phyloP scores from a whole-genome alignment of 2,329 filamentous ascomycete species.

The Tolypocladium capitatum region DNA sequence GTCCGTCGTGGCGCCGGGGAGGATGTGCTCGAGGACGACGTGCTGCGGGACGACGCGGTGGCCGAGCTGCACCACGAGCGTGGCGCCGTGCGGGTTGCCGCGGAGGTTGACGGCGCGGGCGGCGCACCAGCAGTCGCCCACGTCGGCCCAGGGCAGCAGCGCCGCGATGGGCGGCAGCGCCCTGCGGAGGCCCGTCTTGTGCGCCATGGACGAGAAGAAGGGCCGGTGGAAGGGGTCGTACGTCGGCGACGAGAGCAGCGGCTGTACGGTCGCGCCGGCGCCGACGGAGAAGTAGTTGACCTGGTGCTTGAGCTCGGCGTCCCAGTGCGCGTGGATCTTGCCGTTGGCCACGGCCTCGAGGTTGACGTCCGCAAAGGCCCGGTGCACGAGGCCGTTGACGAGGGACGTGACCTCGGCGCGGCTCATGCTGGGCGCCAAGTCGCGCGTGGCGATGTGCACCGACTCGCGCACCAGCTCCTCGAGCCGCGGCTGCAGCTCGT shows the following conservation, averaged over 20 bases:
- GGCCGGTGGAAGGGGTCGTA: constrained; percentile 23
- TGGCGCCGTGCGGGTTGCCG: constrained; percentile 38
- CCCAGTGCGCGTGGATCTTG: constrained; percentile 31
- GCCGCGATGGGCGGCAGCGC: constrained; percentile 35
- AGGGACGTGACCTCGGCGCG: constrained; percentile 26
- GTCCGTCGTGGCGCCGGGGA: constrained; percentile 45
- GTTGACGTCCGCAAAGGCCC: constrained; percentile 30
- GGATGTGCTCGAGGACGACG: constrained; percentile 60
- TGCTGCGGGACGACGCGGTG: constrained; percentile 51
- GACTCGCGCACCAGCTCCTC: constrained; percentile 18
- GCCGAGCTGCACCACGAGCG: constrained; percentile 50
- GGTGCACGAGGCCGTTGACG: constrained; percentile 26
- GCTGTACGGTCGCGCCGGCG: constrained; percentile 53
- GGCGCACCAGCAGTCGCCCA: constrained; percentile 82
- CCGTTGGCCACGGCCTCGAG: constrained; percentile 33
- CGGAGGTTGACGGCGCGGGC: constrained; percentile 26
- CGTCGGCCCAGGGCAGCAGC: constrained; percentile 57
- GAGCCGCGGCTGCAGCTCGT: constrained; percentile 21
- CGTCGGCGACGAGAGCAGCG: constrained; percentile 43
- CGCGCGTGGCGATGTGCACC: constrained; percentile 13
- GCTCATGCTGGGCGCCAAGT: constrained; percentile 19
- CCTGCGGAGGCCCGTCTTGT: constrained; percentile 9
- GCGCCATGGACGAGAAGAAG: constrained; percentile 3
- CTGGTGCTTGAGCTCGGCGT: constrained; percentile 32
- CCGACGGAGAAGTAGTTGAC: constrained; percentile 63